Conservation (phyloP, 192 early-diverging fungal species). For the Backusella liffmaniae region DNA sequence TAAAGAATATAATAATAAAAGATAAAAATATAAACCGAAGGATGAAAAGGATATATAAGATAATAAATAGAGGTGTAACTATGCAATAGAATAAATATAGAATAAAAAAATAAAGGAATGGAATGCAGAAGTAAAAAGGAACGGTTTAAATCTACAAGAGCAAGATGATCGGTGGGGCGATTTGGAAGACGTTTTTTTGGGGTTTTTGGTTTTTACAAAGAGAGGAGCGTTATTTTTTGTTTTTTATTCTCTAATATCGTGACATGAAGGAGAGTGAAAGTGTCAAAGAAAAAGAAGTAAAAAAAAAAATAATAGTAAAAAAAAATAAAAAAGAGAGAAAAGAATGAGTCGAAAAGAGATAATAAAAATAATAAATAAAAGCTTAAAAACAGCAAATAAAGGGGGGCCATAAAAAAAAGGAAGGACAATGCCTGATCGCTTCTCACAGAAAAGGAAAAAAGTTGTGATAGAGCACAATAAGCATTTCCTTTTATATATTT, state of each 20-base stretch:
- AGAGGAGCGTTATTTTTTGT: neutral
- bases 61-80: neutral
- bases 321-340: constrained; percentile 11
- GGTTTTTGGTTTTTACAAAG: neutral
- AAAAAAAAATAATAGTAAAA: constrained; percentile 9
- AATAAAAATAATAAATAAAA: constrained; percentile 10
- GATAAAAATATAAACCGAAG: neutral
- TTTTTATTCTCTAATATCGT: constrained; percentile 17
- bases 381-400: constrained; percentile 6
- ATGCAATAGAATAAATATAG: constrained; percentile 10
- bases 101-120: constrained; percentile 5
- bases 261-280: constrained; percentile 19
- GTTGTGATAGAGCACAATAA: constrained; percentile 1
- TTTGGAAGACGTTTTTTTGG: neutral
- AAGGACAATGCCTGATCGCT: neutral
- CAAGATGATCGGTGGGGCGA: neutral
- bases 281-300: constrained; percentile 1
- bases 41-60: constrained; percentile 6
- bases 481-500: constrained; percentile 3
- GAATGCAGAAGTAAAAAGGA: neutral
- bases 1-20: constrained; percentile 9
- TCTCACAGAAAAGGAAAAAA: neutral
- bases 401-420: neutral
- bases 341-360: constrained; percentile 6
- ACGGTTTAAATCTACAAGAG: neutral